A percentile compares a stretch with the other conserved stretches of the same genome.
These are phyloP conservation scores for Sanghuangporus weigelae DNA, from an alignment of 1,284 basidiomycete species.

Conservation along the genomic window DNA sequence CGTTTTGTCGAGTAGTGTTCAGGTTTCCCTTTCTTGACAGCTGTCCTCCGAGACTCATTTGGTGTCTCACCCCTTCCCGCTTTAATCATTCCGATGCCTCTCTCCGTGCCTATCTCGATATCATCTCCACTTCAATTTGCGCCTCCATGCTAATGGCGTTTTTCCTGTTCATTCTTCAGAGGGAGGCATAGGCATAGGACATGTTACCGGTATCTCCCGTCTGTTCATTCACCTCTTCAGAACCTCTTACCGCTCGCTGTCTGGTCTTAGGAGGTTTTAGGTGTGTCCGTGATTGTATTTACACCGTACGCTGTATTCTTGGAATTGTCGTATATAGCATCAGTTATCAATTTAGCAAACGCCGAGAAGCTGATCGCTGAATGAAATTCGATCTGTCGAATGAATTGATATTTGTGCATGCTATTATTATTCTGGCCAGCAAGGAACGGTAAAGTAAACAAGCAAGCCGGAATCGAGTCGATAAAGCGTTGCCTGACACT, in stretches of 20 bases:
- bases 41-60: not conserved
- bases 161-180: not conserved
- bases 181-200: not conserved
- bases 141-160: not conserved
- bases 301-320: no score
- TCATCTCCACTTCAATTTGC: not conserved
- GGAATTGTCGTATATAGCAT: no score
- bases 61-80: not conserved
- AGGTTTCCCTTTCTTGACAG: not conserved
- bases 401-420: no score
- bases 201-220: not conserved
- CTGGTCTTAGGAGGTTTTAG: not conserved
- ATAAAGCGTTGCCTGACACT: no score
- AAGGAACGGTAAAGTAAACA: no score
- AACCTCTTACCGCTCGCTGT: not conserved
- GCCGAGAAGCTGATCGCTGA: no score
- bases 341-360: no score
- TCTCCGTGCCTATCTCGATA: conserved; percentile 1
- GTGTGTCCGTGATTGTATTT: no score
- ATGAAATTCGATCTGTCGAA: no score
- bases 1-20: not conserved
- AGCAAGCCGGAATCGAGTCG: no score
- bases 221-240: not conserved
- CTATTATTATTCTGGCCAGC: no score
- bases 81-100: not conserved